Conservation (phyloP, 148 eudicot genomes). For the Fagopyrum homotropicum region DNA sequence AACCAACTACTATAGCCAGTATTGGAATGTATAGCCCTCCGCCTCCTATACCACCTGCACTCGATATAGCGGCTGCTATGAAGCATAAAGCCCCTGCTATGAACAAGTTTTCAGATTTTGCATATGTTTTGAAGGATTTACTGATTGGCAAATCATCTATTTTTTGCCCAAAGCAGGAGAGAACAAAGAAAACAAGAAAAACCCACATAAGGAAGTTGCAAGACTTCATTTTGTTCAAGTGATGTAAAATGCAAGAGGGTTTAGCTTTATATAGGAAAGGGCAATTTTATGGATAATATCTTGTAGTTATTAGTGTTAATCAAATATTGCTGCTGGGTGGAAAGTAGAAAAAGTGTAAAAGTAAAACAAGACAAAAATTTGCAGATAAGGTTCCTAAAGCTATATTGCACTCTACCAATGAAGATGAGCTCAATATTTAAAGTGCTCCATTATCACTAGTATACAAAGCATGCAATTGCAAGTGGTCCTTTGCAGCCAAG, state of each 20-base stretch:
- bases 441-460: slow-evolving; percentile 4
- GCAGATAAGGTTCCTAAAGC: slow-evolving; percentile 2
- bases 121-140: slow-evolving; percentile 1
- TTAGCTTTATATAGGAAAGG: not conserved
- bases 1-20: slow-evolving; percentile 40
- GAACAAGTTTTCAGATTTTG: slow-evolving; percentile 9
- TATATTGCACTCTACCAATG: not conserved
- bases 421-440: not conserved
- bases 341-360: not conserved
- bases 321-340: not conserved
- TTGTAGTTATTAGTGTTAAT: not conserved
- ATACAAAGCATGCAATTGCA: not conserved
- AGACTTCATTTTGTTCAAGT: slow-evolving; percentile 8
- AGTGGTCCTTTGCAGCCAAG: slow-evolving; percentile 4
- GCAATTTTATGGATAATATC: not conserved
- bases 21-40: slow-evolving; percentile 57
- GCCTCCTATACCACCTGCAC: slow-evolving; percentile 68
- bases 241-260: not conserved
- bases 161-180: slow-evolving; percentile 12
- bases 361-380: slow-evolving; percentile 1
- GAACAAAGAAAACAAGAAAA: slow-evolving; percentile 15
- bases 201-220: slow-evolving; percentile 8
- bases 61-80: slow-evolving; percentile 44
- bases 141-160: slow-evolving; percentile 10
- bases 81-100: slow-evolving; percentile 40